Conservation (phyloP, 2,329 filamentous ascomycete genomes). For the Blastomyces parvus region DNA sequence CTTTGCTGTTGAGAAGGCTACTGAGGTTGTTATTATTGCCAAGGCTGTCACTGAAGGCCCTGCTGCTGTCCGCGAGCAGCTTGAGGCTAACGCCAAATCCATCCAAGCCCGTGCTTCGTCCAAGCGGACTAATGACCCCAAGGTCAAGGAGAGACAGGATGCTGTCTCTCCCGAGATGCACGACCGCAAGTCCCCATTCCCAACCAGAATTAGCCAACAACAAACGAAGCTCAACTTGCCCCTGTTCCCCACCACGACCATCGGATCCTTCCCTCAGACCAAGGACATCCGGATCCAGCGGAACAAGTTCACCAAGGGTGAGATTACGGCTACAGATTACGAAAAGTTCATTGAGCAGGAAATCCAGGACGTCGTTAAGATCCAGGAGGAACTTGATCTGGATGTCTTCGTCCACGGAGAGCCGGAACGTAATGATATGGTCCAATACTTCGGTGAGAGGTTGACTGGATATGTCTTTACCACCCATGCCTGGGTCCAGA, state of each 20-base stretch:
- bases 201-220: slow-evolving; percentile 74
- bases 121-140: slow-evolving; percentile 89
- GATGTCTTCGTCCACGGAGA: slow-evolving; percentile 98
- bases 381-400: slow-evolving; percentile 95
- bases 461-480: slow-evolving; percentile 97
- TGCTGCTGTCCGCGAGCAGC: slow-evolving; percentile 71
- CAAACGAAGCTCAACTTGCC: slow-evolving; percentile 88
- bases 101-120: slow-evolving; percentile 85
- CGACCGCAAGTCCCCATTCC: slow-evolving; percentile 87
- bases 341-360: slow-evolving; percentile 99
- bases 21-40: slow-evolving; percentile 83
- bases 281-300: slow-evolving; percentile 95
- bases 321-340: slow-evolving; percentile 86
- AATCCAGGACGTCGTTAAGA: slow-evolving; percentile 87
- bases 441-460: slow-evolving; percentile 98
- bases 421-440: slow-evolving; percentile 99
- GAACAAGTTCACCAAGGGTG: slow-evolving; percentile 98
- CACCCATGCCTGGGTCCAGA: slow-evolving; percentile 98
- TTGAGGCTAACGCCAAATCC: slow-evolving; percentile 95
- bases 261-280: slow-evolving; percentile 98
- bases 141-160: slow-evolving; percentile 92
- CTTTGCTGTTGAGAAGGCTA: slow-evolving; percentile 89
- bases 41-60: slow-evolving; percentile 94
- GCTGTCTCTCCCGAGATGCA: slow-evolving; percentile 77
- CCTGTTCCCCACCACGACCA: slow-evolving; percentile 97